Conservation (phyloP, 2,329 filamentous ascomycete species). For the Aschersonia sp. region DNA sequence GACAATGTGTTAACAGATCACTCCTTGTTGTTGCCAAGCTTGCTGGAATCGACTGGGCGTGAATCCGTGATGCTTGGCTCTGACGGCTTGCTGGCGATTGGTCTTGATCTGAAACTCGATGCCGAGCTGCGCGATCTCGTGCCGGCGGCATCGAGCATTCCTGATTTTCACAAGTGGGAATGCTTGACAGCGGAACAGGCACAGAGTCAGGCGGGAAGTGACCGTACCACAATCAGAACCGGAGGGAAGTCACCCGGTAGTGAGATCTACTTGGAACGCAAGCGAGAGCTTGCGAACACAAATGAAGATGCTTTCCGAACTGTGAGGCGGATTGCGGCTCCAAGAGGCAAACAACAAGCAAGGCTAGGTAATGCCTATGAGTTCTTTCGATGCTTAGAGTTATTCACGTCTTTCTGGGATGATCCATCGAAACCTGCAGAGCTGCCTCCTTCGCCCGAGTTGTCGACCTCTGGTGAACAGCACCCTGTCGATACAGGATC, state of each 20-base stretch:
- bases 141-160: conserved; percentile 37
- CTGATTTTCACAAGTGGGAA: conserved; percentile 38
- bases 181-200: conserved; percentile 32
- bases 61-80: conserved; percentile 22
- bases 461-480: conserved; percentile 8
- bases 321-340: conserved; percentile 40
- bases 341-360: conserved; percentile 35
- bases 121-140: conserved; percentile 33
- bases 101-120: conserved; percentile 38
- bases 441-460: conserved; percentile 18
- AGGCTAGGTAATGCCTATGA: conserved; percentile 50
- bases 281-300: conserved; percentile 36
- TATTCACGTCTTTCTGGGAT: conserved; percentile 45
- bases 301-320: conserved; percentile 48
- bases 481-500: conserved; percentile 4
- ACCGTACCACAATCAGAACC: conserved; percentile 33
- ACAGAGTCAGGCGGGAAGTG: conserved; percentile 30
- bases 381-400: conserved; percentile 48
- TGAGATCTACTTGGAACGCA: conserved; percentile 42
- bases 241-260: conserved; percentile 41
- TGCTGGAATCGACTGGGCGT: conserved; percentile 40
- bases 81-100: conserved; percentile 40
- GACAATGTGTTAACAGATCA: conserved; percentile 15
- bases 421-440: conserved; percentile 32
- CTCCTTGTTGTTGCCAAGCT: conserved; percentile 24